A percentile compares a stretch with the other conserved stretches of the same genome.
phyloP scores from a whole-genome alignment of 495 filamentous ascomycete genomes.

The Articulospora tetracladia region DNA sequence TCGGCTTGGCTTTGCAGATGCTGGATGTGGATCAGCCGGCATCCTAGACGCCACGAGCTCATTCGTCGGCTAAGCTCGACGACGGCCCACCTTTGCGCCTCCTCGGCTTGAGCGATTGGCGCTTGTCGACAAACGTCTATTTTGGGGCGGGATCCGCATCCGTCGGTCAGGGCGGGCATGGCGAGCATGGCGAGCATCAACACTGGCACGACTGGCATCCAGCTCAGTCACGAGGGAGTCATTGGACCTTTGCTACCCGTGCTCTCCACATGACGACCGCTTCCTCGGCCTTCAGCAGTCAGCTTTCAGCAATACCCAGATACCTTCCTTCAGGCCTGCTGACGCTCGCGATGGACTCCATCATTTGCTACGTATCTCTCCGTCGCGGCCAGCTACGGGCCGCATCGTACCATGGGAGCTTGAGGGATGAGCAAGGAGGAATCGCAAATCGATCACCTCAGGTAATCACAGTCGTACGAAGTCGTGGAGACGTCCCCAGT shows the following conservation, averaged over 20 bases:
- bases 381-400: slow-evolving; percentile 18
- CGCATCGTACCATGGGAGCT: slow-evolving; percentile 16
- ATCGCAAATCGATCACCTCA: not conserved
- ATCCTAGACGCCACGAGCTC: slow-evolving; percentile 17
- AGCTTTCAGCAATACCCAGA: slow-evolving; percentile 23
- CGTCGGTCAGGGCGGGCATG: too few species aligned
- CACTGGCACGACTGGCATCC: not conserved
- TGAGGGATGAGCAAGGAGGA: not conserved
- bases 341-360: not conserved
- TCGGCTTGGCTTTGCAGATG: not conserved
- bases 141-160: not conserved
- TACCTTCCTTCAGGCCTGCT: not conserved
- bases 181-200: too few species aligned
- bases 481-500: not conserved
- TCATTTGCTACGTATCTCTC: slow-evolving; percentile 11
- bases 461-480: not conserved
- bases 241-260: slow-evolving; percentile 11
- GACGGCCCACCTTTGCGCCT: not conserved
- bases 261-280: not conserved
- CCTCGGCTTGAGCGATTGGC: slow-evolving; percentile 21
- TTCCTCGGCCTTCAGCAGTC: not conserved
- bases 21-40: not conserved
- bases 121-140: slow-evolving; percentile 25
- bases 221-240: slow-evolving; percentile 1
- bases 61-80: slow-evolving; percentile 23